A percentile compares a stretch with the other conserved stretches of the same genome.
Evolutionary conservation across 2,329 filamentous ascomycete species (phyloP).

Genomic region (Colletotrichum eremochloae): DNA sequence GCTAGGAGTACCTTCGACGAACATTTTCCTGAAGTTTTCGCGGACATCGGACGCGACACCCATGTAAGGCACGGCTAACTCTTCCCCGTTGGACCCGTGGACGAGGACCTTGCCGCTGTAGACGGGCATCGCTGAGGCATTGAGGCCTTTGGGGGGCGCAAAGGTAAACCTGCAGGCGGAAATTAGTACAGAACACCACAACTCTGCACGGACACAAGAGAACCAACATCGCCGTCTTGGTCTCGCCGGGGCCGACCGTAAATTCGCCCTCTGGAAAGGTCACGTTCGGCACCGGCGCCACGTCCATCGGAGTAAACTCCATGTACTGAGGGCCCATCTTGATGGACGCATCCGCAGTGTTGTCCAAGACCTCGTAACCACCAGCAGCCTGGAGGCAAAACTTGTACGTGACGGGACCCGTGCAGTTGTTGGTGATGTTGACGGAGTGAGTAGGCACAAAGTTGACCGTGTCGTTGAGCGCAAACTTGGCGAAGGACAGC

Average conservation of each 20-base stretch:
- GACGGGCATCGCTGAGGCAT: slow-evolving; percentile 53
- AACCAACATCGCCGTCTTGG: slow-evolving; percentile 41
- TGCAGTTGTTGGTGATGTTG: slow-evolving; percentile 59
- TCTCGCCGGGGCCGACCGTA: slow-evolving; percentile 47
- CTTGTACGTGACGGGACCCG: slow-evolving; percentile 54
- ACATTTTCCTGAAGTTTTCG: slow-evolving; percentile 26
- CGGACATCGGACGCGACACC: slow-evolving; percentile 40
- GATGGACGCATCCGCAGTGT: slow-evolving; percentile 1
- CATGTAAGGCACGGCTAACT: slow-evolving; percentile 57
- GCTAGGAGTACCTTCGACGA: slow-evolving; percentile 7
- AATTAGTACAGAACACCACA: neutral
- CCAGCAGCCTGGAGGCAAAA: slow-evolving; percentile 54
- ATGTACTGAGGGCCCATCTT: slow-evolving; percentile 14
- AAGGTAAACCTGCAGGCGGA: slow-evolving; percentile 45
- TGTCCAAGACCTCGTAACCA: slow-evolving; percentile 31
- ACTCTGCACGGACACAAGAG: too few relatives aligned
- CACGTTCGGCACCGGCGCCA: slow-evolving; percentile 14
- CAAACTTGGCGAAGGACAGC: slow-evolving; percentile 58
- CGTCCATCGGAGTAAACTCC: neutral
- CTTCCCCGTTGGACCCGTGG: slow-evolving; percentile 55
- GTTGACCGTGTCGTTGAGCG: slow-evolving; percentile 63
- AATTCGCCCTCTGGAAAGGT: slow-evolving; percentile 33
- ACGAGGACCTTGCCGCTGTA: slow-evolving; percentile 61
- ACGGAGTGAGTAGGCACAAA: slow-evolving; percentile 53
- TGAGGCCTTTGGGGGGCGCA: slow-evolving; percentile 45